A percentile compares a stretch with the other conserved stretches of the same genome.
phyloP scores from a whole-genome alignment of 2,329 filamentous ascomycete genomes.

The Myriosclerotinia duriaeana region DNA sequence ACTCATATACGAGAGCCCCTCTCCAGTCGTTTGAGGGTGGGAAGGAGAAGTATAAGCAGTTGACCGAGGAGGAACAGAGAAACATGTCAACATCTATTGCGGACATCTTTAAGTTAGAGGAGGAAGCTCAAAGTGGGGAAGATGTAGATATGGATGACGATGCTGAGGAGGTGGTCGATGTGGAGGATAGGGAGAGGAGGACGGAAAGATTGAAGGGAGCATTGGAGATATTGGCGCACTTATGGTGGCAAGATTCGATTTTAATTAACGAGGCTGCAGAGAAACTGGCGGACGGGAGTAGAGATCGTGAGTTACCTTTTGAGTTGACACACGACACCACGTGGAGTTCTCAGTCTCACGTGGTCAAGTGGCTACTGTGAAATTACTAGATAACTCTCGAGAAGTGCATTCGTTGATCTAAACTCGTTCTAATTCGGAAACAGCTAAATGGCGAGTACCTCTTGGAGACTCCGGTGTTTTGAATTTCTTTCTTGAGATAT shows the following conservation, averaged over 20 bases:
- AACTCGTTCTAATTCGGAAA: not conserved
- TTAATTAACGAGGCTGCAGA: constrained; percentile 51
- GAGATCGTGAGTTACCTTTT: constrained; percentile 50
- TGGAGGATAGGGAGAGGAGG: constrained; percentile 36
- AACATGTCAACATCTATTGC: constrained; percentile 29
- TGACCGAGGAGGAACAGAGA: constrained; percentile 26
- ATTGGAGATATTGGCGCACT: constrained; percentile 37
- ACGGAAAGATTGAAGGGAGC: constrained; percentile 35
- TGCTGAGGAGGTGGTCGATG: constrained; percentile 35
- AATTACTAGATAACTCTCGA: not conserved
- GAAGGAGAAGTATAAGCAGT: not conserved
- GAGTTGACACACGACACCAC: not conserved
- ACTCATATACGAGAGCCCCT: not conserved
- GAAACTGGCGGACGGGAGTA: constrained; percentile 55
- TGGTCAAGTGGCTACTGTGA: constrained; percentile 11
- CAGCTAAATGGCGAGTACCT: constrained; percentile 57
- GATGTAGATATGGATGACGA: constrained; percentile 29
- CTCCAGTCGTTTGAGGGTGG: not conserved
- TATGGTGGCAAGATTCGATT: constrained; percentile 45
- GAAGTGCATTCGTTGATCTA: not conserved
- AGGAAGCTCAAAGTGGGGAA: constrained; percentile 21
- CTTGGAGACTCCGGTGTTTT: constrained; percentile 59
- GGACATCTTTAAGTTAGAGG: constrained; percentile 31
- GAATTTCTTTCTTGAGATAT: constrained; percentile 53
- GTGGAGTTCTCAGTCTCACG: constrained; percentile 1